Evolutionary conservation across 805 yeast species (phyloP), one percentile per base, ranked within the genome.

Genomic region (Metschnikowia matae): DNA sequence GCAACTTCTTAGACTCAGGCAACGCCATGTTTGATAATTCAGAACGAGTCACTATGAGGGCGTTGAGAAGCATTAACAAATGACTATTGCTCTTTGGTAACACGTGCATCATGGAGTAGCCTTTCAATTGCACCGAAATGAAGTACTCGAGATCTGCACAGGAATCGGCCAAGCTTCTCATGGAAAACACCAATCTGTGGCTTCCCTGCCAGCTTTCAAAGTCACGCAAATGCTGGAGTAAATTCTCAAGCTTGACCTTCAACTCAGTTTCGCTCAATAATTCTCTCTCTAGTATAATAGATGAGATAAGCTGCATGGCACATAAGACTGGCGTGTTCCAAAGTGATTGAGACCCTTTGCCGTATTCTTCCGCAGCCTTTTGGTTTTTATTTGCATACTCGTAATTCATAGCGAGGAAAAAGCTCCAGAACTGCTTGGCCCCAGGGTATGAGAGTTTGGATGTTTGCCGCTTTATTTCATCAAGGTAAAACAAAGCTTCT

Each of bases 401-500:
- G 14, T 50, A 50, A 15, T 49, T 40, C 34, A 46, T 43, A 6
- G 56, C 51, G 26, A 50, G 47, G 20, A 55, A 48, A 38, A 59
- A 54, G 44, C 54, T 41, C 49, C 62, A 57, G 17, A 54, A 48
- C 6, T 61, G 53, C 44, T 54, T 61, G 17, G 53, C 44, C 6
- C 66, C 49, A 3, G 48, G 35, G 17, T 17, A 37, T 0, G 74
- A 69, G 4, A 61, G 57, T 14, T 61, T 65, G 6, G 56, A 54
- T 1, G 75, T 60, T 11, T 80, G 59, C 34, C 67, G 70, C 5
- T 66, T 63, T 35, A 80, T 68, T 56, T 86, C 91, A 5, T 69
- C 68, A 3, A 75, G 54, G 63, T 77, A 85, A 59, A 73, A 82
- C 2, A 76, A 74, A 43, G 83, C 74, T 49, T 85, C 89, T 54